Evolutionary conservation across 441 rosid genomes (phyloP).

Genomic region (Macaranga tanarius): DNA sequence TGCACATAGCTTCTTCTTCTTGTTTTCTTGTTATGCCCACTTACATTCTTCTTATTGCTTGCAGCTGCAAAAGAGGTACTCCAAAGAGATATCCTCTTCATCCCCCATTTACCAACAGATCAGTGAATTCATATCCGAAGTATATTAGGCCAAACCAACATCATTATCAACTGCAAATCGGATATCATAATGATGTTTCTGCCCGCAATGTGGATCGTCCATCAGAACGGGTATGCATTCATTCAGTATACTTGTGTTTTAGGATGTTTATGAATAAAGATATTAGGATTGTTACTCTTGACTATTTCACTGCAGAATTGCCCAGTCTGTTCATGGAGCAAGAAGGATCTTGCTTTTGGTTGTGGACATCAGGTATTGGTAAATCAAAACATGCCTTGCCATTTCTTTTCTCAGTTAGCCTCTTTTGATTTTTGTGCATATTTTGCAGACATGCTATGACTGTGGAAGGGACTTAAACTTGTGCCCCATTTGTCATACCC

Average conservation of each 20-base stretch:
- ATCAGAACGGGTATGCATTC: slow-evolving; percentile 20
- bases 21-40: not conserved
- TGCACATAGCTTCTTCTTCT: not conserved
- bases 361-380: slow-evolving; percentile 33
- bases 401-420: not conserved
- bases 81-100: slow-evolving; percentile 30
- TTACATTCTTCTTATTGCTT: not conserved
- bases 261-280: not conserved
- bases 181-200: slow-evolving; percentile 14
- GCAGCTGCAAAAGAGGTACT: slow-evolving; percentile 36
- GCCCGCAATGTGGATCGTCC: not conserved
- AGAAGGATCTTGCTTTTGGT: slow-evolving; percentile 32
- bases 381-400: not conserved
- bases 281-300: not conserved
- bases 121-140: not conserved
- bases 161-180: slow-evolving; percentile 18
- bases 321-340: slow-evolving; percentile 20
- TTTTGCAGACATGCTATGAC: slow-evolving; percentile 41
- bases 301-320: slow-evolving; percentile 19
- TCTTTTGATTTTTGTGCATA: slow-evolving; percentile 4
- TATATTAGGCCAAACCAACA: slow-evolving; percentile 6
- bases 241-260: not conserved
- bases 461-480: slow-evolving; percentile 35
- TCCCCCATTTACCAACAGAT: slow-evolving; percentile 29
- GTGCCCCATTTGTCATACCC: slow-evolving; percentile 38